A percentile compares a stretch with the other conserved stretches of the same genome.
Conservation (phyloP, 2,329 filamentous ascomycete genomes). For the Sarocladiaceae sp. region DNA sequence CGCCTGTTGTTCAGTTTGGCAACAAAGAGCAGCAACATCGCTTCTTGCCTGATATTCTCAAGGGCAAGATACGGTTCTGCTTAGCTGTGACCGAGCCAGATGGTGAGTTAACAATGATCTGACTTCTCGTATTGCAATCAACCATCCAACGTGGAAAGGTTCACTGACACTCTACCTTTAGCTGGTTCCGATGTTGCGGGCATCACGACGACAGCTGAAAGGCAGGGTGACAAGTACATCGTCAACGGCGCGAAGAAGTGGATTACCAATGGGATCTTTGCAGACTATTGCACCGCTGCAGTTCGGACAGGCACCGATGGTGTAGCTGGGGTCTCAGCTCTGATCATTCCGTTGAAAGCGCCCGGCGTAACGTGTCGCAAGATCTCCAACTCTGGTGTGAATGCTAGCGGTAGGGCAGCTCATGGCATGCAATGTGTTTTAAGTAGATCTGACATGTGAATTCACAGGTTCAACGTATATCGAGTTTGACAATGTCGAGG, state of each 20-base stretch:
- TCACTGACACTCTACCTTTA: background rate
- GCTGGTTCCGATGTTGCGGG: constrained; percentile 49
- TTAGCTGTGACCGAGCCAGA: constrained; percentile 16
- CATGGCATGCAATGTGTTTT: too few relatives aligned
- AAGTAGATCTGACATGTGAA: background rate
- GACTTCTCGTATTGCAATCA: background rate
- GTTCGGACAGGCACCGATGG: constrained; percentile 53
- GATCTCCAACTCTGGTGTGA: constrained; percentile 61
- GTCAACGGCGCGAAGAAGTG: constrained; percentile 65
- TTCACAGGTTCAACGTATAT: constrained; percentile 38
- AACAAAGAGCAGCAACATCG: constrained; percentile 44
- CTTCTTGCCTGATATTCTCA: constrained; percentile 12
- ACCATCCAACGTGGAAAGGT: background rate
- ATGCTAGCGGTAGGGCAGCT: constrained; percentile 53
- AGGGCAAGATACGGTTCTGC: constrained; percentile 13
- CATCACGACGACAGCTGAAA: constrained; percentile 52
- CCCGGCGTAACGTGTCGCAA: constrained; percentile 43
- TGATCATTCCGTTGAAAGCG: constrained; percentile 47
- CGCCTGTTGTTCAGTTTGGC: constrained; percentile 58
- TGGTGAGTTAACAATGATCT: constrained; percentile 8
- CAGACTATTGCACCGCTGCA: constrained; percentile 56
- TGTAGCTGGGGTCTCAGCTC: constrained; percentile 45
- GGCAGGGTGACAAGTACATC: constrained; percentile 43
- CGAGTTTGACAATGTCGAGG: constrained; percentile 47
- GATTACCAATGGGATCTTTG: constrained; percentile 58